Conservation (phyloP, 1,284 basidiomycete genomes). For the Abortiporus biennis region DNA sequence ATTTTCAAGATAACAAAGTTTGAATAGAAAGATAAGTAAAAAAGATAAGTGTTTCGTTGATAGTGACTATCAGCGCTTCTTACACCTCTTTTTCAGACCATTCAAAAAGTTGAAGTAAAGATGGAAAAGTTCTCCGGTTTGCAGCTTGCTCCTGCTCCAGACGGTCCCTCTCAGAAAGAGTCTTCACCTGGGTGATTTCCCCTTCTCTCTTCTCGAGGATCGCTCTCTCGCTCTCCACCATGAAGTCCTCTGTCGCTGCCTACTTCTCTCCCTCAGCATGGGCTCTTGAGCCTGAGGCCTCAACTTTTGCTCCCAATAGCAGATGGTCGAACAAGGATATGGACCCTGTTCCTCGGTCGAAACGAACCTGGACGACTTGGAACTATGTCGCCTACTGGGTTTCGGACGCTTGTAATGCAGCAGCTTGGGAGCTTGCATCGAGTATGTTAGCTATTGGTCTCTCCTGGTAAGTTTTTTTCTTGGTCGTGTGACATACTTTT, state of each 20-base stretch:
- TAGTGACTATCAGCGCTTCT: too few relatives aligned
- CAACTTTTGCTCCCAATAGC: conserved; percentile 44
- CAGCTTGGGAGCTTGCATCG: conserved; percentile 40
- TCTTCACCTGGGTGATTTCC: too few relatives aligned
- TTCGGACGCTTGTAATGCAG: conserved; percentile 51
- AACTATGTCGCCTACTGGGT: conserved; percentile 64
- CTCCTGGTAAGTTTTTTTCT: conserved; percentile 40
- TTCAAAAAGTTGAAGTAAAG: too few relatives aligned
- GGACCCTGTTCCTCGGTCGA: conserved; percentile 58
- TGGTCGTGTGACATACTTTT: conserved; percentile 6
- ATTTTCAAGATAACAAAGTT: too few relatives aligned
- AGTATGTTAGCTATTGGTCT: conserved; percentile 64
- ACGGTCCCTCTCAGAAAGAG: too few relatives aligned
- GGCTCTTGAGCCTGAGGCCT: conserved; percentile 39
- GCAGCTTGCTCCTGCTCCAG: too few relatives aligned
- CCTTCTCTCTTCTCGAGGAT: too few relatives aligned
- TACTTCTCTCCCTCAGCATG: conserved; percentile 28
- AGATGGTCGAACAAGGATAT: conserved; percentile 71
- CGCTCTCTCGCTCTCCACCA: too few relatives aligned
- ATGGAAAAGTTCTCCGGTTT: too few relatives aligned
- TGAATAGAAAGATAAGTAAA: too few relatives aligned
- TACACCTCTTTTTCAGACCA: too few relatives aligned
- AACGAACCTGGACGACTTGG: conserved; percentile 56
- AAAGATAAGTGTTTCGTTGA: too few relatives aligned
- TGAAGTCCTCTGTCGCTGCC: conserved; percentile 1